Evolutionary conservation across 2,329 filamentous ascomycete species (phyloP), one percentile per base, ranked within the genome.

Genomic region (Beauveria medogensis): DNA sequence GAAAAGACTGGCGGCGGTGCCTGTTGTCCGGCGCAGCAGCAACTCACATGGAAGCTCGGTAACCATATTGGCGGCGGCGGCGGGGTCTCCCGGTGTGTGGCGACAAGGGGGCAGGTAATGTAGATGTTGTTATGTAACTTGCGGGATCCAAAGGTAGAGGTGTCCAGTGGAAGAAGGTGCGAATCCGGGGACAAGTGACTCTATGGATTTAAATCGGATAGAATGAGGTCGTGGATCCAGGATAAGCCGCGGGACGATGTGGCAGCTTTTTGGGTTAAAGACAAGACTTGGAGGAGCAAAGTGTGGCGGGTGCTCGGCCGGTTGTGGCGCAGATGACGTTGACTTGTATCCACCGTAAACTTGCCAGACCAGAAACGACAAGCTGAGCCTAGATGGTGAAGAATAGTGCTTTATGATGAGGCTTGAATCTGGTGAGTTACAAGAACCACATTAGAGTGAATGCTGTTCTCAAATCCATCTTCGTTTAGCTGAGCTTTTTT

Each of bases 11-110:
- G 14, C 22, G 16, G 1, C 14, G 8, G 51, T 37, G 51, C 22
- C 51, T n/a, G 34, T 10, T 30, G 22, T 12, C 20, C 24, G 46
- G 22, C 5, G 14, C 34, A 37, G 34, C 14, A 30, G n/a, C 12
- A 47, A 69, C 76, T 74, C 69, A 80, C 78, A 80, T 68, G 78
- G 78, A 65, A 80, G 71, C 70, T 80, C 78, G 63, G 75, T 71
- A 64, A 77, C 75, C 78, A 80, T 80, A 57, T 67, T 77, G 68
- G 55, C 41, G 53, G 55, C 55, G 40, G 20, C 41, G 53, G 55
- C 54, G 28, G 26, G 22, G 44, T 54, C 26, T 43, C 47, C 22
- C 34, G 20, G 53, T 44, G 34, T 44, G 46, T 47, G 59, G 57
- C 28, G 55, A 37, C 22, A 34, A 48, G 18, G 20, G 53, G 37